A percentile compares a stretch with the other conserved stretches of the same genome.
These are phyloP conservation scores for Xerocomellus chrysenteron DNA, from an alignment of 768 basidiomycete genomes.

Conservation along the genomic window DNA sequence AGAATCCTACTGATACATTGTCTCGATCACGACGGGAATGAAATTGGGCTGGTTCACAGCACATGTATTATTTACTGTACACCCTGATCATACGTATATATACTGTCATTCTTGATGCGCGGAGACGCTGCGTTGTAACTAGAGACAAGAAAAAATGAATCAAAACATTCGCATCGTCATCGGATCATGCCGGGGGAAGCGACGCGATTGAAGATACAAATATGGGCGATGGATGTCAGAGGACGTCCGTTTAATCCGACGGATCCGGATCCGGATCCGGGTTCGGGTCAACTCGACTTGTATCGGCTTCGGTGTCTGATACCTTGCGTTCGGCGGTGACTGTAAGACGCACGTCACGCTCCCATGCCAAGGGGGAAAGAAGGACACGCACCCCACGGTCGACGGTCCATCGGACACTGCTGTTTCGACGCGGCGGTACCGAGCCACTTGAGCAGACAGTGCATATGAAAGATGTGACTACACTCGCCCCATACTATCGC, in stretches of 20 bases:
- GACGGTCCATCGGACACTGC: conserved; percentile 98
- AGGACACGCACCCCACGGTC: conserved; percentile 76
- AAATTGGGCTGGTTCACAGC: conserved; percentile 7
- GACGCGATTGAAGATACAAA: background rate
- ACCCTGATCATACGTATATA: conserved; percentile 13
- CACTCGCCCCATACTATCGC: conserved; percentile 97
- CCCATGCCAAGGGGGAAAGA: background rate
- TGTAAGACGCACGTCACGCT: conserved; percentile 13
- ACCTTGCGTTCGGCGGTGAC: conserved; percentile 58
- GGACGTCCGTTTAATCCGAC: background rate
- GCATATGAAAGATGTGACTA: conserved; percentile 97
- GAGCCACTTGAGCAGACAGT: conserved; percentile 96
- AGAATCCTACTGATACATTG: background rate
- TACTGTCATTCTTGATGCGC: conserved; percentile 1
- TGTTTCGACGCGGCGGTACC: conserved; percentile 85
- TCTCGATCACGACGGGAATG: conserved; percentile 1
- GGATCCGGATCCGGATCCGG: too few species aligned
- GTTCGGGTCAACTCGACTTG: background rate
- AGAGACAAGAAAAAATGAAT: background rate
- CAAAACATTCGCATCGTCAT: background rate
- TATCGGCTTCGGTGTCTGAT: conserved; percentile 10
- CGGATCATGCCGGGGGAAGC: background rate
- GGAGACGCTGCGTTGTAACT: background rate
- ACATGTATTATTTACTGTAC: conserved; percentile 32
- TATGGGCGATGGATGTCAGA: background rate